Percentiles rank a stretch among this genome's conserved stretches.
Evolutionary conservation across 2,329 filamentous ascomycete genomes (phyloP).

Genomic region (Myriosclerotinia scirpicola): DNA sequence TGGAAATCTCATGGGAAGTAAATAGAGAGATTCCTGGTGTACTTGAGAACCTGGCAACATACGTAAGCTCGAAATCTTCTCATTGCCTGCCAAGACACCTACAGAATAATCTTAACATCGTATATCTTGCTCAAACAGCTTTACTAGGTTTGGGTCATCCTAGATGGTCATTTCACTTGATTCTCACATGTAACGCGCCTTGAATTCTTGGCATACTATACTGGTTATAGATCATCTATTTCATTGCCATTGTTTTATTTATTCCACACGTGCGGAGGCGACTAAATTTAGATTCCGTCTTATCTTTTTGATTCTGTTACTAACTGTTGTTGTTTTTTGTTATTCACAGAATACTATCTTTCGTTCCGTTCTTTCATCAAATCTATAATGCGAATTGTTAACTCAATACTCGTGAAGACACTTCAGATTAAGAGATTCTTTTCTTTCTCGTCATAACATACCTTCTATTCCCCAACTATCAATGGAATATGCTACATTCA

Average conservation of each 20-base stretch:
- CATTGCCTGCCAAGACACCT: neutral
- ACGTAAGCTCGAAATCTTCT: neutral
- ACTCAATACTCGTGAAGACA: neutral
- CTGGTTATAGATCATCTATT: too few species aligned
- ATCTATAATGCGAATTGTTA: neutral
- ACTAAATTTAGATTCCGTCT: neutral
- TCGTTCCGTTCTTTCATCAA: neutral
- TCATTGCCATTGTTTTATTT: neutral
- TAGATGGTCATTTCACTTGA: too few species aligned
- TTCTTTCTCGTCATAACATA: neutral
- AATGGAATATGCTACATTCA: neutral
- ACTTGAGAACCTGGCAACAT: too few species aligned
- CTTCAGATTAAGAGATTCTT: too few species aligned
- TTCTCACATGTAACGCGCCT: neutral
- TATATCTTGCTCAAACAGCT: too few species aligned
- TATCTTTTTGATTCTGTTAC: neutral
- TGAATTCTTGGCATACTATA: neutral
- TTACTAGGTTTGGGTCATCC: too few species aligned
- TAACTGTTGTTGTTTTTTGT: neutral
- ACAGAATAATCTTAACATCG: neutral
- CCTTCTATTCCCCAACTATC: neutral
- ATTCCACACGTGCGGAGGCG: neutral
- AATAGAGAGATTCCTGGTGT: too few species aligned
- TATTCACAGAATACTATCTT: too few species aligned
- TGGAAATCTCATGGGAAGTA: too few species aligned